Base-by-base conservation (phyloP, 169 alveolate genomes). In the Plasmodium gaboni region DNA sequence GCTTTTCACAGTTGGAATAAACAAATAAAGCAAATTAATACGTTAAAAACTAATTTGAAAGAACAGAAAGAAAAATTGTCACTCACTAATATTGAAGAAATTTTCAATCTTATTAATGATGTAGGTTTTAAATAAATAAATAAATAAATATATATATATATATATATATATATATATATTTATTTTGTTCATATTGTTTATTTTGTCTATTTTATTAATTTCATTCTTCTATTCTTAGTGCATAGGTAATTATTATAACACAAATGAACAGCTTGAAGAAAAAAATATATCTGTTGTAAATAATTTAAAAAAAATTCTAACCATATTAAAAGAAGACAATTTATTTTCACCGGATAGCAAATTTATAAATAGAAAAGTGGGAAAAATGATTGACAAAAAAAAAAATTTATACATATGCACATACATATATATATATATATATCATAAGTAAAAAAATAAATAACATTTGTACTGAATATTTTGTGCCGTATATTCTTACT, bases 1-100 rank as follows among this genome's bases (percentile, higher is more conserved):
- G 46, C 92, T 44, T 86, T 86, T 71, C 80, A 86, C n/a, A 86
- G 60, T 70, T 86, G 78, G 86, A 86, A 86, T 53, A 86, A 60
- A 38, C 92, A 86, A 51, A 70, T 61, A 46, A 86, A 86, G n/a
- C 92, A 86, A 38, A 86, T 86, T 70, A 59, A 70, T 8, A 53
- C 44, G 51, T 50, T 86, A 50, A 86, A 86, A 50, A 70, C 44
- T 38, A 69, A 70, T 42, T 51, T 86, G 55, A 86, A 28, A 24
- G 85, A 86, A 63, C 74, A 83, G 46, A 86, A 86, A 32, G 76
- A 86, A 42, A 57, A 46, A 48, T 50, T 53, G 28, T 59, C 92
- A 13, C 53, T 72, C 28, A 86, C 92, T 19, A 86, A 86, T 53
- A 86, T 86, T 53, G 92, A 86, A 73, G 87, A 69, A 71, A 86